A percentile compares a stretch with the other conserved stretches of the same genome.
These are phyloP conservation scores for Calonectria multiphialidica DNA, from an alignment of 2,329 filamentous ascomycete genomes.

Conservation along the genomic window DNA sequence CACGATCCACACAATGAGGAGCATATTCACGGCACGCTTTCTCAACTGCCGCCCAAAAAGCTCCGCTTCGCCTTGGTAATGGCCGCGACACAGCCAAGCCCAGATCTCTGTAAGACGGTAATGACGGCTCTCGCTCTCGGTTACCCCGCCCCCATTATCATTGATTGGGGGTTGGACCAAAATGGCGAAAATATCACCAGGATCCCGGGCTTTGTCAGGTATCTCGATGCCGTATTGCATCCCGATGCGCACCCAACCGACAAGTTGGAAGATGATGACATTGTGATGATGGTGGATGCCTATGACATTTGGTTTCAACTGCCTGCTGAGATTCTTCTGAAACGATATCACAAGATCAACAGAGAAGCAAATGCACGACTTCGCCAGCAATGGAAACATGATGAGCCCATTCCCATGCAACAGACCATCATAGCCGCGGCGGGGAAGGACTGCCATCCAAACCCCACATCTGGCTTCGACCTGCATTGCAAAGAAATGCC, in stretches of 20 bases:
- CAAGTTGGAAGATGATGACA: constrained; percentile 31
- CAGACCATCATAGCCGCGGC: constrained; percentile 41
- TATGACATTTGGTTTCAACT: constrained; percentile 47
- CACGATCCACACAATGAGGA: too few species aligned
- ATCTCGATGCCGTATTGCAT: constrained; percentile 30
- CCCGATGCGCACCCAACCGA: constrained; percentile 19
- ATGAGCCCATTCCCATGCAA: constrained; percentile 28
- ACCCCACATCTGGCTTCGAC: constrained; percentile 27
- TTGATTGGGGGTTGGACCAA: constrained; percentile 37
- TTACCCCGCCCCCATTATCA: constrained; percentile 38
- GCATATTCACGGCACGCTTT: neutral
- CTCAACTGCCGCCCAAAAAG: neutral
- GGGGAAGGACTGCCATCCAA: constrained; percentile 41
- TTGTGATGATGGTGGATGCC: constrained; percentile 43
- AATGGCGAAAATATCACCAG: constrained; percentile 35
- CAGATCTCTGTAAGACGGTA: constrained; percentile 40
- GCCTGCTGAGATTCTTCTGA: constrained; percentile 39
- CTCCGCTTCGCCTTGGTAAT: constrained; percentile 37
- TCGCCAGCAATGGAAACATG: constrained; percentile 24
- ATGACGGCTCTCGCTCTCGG: constrained; percentile 33
- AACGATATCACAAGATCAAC: constrained; percentile 37
- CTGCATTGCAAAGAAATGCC: constrained; percentile 42
- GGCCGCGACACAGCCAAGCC: constrained; percentile 32
- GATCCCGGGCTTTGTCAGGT: constrained; percentile 37
- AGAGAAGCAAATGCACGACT: constrained; percentile 29